Base-by-base conservation (phyloP, 805 yeast genomes). In the Maudiozyma turicensis region DNA sequence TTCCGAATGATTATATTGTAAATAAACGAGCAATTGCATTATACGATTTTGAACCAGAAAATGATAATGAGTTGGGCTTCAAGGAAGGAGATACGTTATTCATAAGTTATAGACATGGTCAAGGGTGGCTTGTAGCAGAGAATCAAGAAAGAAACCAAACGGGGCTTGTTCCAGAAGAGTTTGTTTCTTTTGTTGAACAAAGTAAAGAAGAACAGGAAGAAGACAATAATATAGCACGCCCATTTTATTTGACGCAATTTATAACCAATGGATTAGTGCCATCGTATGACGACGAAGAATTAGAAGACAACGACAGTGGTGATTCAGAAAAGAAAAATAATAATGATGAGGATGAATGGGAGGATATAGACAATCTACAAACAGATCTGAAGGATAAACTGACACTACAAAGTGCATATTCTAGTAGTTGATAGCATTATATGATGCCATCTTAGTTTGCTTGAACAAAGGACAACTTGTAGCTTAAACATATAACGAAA, bases 91-190 rank as follows among this genome's bases (percentile, higher is more conserved):
- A 93, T 66, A 65, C 79, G 11, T 79, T 93, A 2, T 83, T 89
- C 78, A 84, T 93, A 32, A 80, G 84, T 51, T 91, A 90, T 65
- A 79, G 95, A 50, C 96, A 91, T 64, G 98, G 98, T 29, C 97
- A 91, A 64, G 99, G 99, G 7, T 93, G 99, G 99, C 75, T 93
- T 3, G 97, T 93, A 46, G 98, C 97, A 0, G 81, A 79, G 57
- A 60, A 60, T 52, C 90, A 57, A 26, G 56, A 52, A 20, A 55
- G 63, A 15, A 58, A 64, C 1, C 57, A 57, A 53, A 86, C 95
- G 10, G 99, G 99, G 1, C 76, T 93, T 46, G 95, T 93, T 6
- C 99, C 99, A 1, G 95, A 90, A 59, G 96, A 86, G 58, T 93
- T 90, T 59, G 96, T 93, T 32, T 84, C 86, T 47, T 61, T 75